These are phyloP conservation scores for Aspergillus campestris DNA, from an alignment of 495 filamentous ascomycete genomes.

Conservation along the genomic window DNA sequence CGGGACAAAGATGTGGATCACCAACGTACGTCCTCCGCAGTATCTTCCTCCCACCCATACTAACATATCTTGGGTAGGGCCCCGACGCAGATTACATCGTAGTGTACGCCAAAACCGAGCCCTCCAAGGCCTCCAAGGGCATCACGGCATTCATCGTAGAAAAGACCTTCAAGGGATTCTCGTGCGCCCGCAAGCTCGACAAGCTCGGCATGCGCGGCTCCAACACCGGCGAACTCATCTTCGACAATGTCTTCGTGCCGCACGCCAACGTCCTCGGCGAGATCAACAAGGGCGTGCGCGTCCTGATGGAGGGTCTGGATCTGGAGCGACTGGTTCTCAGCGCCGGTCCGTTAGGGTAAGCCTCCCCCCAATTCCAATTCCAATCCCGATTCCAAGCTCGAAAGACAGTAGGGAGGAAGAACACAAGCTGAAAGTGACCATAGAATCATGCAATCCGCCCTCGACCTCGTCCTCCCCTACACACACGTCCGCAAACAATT, in stretches of 20 bases:
- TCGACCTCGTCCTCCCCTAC: conserved; percentile 85
- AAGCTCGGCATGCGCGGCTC: conserved; percentile 97
- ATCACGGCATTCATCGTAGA: conserved; percentile 94
- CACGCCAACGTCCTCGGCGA: conserved; percentile 69
- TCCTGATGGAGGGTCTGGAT: conserved; percentile 94
- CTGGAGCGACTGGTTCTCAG: conserved; percentile 88
- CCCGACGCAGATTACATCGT: conserved; percentile 85
- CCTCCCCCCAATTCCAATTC: not conserved
- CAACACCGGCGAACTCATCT: conserved; percentile 91
- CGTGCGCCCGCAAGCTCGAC: conserved; percentile 83
- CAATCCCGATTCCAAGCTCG: no score
- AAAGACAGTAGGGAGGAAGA: not conserved
- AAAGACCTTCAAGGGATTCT: conserved; percentile 65
- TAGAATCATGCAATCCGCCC: conserved; percentile 82
- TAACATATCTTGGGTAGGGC: conserved; percentile 40
- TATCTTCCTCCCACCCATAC: not conserved
- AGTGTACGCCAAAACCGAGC: conserved; percentile 92
- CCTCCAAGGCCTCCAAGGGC: conserved; percentile 73
- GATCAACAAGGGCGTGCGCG: conserved; percentile 73
- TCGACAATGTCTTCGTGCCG: conserved; percentile 90
- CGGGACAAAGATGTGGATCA: conserved; percentile 99
- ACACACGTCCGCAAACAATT: conserved; percentile 88
- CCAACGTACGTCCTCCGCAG: conserved; percentile 51
- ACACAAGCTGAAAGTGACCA: conserved; percentile 8
- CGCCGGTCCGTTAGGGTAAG: conserved; percentile 75